Base-by-base conservation (phyloP, 768 basidiomycete genomes). In the Russula sp. region DNA sequence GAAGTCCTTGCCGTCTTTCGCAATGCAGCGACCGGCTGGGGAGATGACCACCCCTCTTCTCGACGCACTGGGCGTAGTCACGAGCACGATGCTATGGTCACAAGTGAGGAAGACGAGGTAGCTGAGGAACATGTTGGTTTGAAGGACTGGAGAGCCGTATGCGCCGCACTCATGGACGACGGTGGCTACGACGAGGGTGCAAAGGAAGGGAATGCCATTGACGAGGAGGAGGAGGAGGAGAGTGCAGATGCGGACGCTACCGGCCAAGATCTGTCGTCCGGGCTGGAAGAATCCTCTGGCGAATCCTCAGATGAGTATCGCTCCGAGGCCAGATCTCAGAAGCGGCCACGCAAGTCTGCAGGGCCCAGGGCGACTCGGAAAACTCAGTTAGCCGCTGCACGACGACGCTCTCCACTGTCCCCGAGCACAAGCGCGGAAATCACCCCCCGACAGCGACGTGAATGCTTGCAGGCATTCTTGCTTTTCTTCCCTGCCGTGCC, bases 71-170 rank as follows among this genome's bases (percentile, higher is more conserved):
- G 53, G 16, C 20, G 22, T 14, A 22, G 42, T 10, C 49, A 40
- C 22, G 32, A 53, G 34, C 44, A 22, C 14, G 50, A 64, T 70
- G 39, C 68, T 69, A 18, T 68, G 68, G 52, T 48, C 63, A 20
- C 64, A 35, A 56, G 64, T 27, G 67, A 68, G 14, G 55, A 63
- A 11, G 62, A 58, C 2, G 66, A 69, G 6, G 59, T 62, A 6
- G 70, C 68, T 37, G 75, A 71, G 14, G 72, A 73, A 34, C 71
- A 74, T 49, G 81, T 94, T 31, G 82, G 79, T 66, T 76, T 79
- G 54, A 83, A 84, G 34, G 91, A 92, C 70, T 94, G 88, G 88
- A 81, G 88, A 42, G 80, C 88, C 13, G 87, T 94, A 4, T 93
- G 91, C 70, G 84, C 86, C 10, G 87, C 87, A 4, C 75, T 94